Conservation (phyloP, 2,329 filamentous ascomycete species). For the Fusarium protoensiforme region DNA sequence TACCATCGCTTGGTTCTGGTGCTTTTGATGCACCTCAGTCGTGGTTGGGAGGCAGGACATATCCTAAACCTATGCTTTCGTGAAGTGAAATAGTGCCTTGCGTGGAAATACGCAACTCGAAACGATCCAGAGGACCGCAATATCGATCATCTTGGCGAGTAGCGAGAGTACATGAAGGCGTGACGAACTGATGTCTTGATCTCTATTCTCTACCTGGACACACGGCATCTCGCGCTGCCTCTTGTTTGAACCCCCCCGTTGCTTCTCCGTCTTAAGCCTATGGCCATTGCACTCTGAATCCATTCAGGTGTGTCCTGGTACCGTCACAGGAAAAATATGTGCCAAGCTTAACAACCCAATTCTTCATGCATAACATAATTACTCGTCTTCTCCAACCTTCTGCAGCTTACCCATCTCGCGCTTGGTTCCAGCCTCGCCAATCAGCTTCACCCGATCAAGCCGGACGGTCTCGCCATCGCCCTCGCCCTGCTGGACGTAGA, state of each 20-base stretch:
- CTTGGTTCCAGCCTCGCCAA: constrained; percentile 93
- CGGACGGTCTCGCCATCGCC: constrained; percentile 86
- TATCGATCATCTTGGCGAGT: too few relatives aligned
- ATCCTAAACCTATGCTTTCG: constrained; percentile 20
- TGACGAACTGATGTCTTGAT: constrained; percentile 10
- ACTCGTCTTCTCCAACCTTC: constrained; percentile 86
- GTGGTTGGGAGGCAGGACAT: constrained; percentile 58
- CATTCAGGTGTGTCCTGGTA: background rate
- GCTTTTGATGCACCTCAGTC: constrained; percentile 44
- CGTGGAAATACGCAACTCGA: background rate
- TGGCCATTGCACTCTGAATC: constrained; percentile 20
- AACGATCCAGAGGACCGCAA: background rate
- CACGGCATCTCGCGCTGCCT: constrained; percentile 15
- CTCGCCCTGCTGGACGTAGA: constrained; percentile 91
- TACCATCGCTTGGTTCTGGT: constrained; percentile 58
- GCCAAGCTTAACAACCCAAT: background rate
- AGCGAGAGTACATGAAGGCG: background rate
- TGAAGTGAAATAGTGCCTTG: constrained; percentile 2
- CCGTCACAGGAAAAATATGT: background rate
- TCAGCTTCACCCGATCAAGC: constrained; percentile 80
- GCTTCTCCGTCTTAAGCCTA: constrained; percentile 13
- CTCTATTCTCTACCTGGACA: constrained; percentile 37
- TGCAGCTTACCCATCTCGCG: constrained; percentile 93
- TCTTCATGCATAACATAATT: constrained; percentile 34
- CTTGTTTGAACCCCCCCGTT: constrained; percentile 37